These are phyloP conservation scores for Salix purpurea DNA, from an alignment of 345 rosid genomes.

Conservation along the genomic window DNA sequence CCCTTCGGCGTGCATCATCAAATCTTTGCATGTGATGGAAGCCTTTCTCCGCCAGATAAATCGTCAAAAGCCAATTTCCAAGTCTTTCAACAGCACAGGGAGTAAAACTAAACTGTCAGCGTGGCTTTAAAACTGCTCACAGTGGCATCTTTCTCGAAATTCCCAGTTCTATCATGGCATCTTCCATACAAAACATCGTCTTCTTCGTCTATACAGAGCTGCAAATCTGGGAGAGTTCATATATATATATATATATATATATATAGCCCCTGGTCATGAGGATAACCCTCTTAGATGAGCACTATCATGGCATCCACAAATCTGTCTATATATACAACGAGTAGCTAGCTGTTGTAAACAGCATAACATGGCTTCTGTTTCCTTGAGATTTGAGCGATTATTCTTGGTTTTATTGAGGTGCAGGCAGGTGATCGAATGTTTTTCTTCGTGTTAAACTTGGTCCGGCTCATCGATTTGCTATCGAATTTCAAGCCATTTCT, in stretches of 20 bases:
- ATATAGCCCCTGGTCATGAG: too few relatives aligned
- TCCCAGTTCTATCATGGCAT: not conserved
- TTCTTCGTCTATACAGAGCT: not conserved
- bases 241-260: too few relatives aligned
- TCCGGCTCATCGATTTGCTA: conserved; percentile 37
- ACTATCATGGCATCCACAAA: not conserved
- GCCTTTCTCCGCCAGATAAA: not conserved
- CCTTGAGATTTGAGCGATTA: not conserved
- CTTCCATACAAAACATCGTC: not conserved
- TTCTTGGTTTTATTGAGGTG: not conserved
- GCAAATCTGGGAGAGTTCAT: too few relatives aligned
- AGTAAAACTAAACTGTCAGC: not conserved
- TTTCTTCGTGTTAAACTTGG: conserved; percentile 40
- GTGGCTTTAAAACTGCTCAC: not conserved
- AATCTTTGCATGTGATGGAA: not conserved
- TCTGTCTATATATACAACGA: not conserved
- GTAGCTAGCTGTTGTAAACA: not conserved
- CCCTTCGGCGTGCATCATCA: not conserved
- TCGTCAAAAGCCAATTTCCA: not conserved
- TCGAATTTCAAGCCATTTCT: conserved; percentile 57
- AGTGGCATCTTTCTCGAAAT: not conserved
- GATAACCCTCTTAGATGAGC: not conserved
- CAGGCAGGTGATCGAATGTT: conserved; percentile 48
- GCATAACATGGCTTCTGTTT: not conserved
- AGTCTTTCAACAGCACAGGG: too few relatives aligned